Base-by-base conservation (phyloP, 2,329 filamentous ascomycete species). In the Byssochlamys sp. region DNA sequence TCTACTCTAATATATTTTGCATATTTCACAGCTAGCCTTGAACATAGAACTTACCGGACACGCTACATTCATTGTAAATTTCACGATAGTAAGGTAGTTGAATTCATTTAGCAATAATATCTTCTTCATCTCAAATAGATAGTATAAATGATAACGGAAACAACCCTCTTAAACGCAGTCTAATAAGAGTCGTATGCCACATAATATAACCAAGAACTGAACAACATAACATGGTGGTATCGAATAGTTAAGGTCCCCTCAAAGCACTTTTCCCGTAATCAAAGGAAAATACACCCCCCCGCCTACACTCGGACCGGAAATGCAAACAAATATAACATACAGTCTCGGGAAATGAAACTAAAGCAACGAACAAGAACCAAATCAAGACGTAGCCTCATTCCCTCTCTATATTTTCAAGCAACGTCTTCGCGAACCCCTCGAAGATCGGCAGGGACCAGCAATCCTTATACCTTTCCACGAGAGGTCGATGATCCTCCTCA, bases 381-480 rank as follows among this genome's bases (percentile, higher is more conserved):
- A 45, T 45, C 14, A 45, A 45, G 39, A n/a, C 4, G 11, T 35
- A 29, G 25, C 1, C 50, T n/a, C 55, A 28, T 6, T 24, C 9
- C 39, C 33, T 19, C 33, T 67, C 57, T 26, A 61, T 59, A 25
- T 62, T 65, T 59, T 69, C 66, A 56, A 72, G 60, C 49, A 77
- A 58, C 10, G 63, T 66, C 58, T 66, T 70, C 29, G 74, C 70
- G 65, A 78, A 75, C 26, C 60, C 70, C 55, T 75, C 73, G 64
- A 78, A 77, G 11, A 72, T 69, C 26, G 66, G 58, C 64, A 72
- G 70, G 11, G 76, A 76, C 71, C 73, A 76, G 61, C 74, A 75
- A 51, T 73, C 75, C 58, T 65, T 65, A 64, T 78, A 78, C 62
- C 67, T 71, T 45, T 77, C 73, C 54, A 77, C 74, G 48, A 78